phyloP scores from a whole-genome alignment of 1,139 yeast genomes.

The Scheffersomyces cryptocercus region DNA sequence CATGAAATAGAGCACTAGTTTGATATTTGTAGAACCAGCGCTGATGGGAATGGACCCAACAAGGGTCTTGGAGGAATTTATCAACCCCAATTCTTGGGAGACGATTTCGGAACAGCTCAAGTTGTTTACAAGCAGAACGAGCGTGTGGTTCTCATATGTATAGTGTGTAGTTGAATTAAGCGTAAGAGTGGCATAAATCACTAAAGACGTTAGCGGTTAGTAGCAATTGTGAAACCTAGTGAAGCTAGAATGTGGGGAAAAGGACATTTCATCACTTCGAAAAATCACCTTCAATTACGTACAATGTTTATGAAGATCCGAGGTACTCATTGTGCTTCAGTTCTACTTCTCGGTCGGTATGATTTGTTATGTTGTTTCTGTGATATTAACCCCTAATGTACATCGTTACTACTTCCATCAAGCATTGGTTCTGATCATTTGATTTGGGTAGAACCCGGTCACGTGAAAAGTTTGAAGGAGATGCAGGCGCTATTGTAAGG shows the following conservation, averaged over 20 bases:
- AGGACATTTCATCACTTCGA: too few relatives aligned
- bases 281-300: slow-evolving; percentile 15
- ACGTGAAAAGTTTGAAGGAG: too few relatives aligned
- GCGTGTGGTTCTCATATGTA: slow-evolving; percentile 51
- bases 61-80: slow-evolving; percentile 48
- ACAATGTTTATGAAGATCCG: slow-evolving; percentile 33
- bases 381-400: too few relatives aligned
- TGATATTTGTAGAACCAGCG: slow-evolving; percentile 30
- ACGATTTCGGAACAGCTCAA: slow-evolving; percentile 55
- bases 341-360: too few relatives aligned
- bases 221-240: too few relatives aligned
- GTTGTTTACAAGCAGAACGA: slow-evolving; percentile 38
- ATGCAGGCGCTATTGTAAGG: too few relatives aligned
- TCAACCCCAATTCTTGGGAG: slow-evolving; percentile 56
- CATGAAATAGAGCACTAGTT: slow-evolving; percentile 48
- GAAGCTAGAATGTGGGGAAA: too few relatives aligned
- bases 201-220: slow-evolving; percentile 14
- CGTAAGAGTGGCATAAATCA: slow-evolving; percentile 49
- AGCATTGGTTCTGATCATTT: too few relatives aligned
- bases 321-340: slow-evolving; percentile 7
- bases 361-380: too few relatives aligned
- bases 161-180: slow-evolving; percentile 56
- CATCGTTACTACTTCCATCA: too few relatives aligned
- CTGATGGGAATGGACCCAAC: slow-evolving; percentile 44
- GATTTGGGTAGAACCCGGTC: too few relatives aligned